Base-by-base conservation (phyloP, 2,329 filamentous ascomycete species). In the Seiridium unicorne region DNA sequence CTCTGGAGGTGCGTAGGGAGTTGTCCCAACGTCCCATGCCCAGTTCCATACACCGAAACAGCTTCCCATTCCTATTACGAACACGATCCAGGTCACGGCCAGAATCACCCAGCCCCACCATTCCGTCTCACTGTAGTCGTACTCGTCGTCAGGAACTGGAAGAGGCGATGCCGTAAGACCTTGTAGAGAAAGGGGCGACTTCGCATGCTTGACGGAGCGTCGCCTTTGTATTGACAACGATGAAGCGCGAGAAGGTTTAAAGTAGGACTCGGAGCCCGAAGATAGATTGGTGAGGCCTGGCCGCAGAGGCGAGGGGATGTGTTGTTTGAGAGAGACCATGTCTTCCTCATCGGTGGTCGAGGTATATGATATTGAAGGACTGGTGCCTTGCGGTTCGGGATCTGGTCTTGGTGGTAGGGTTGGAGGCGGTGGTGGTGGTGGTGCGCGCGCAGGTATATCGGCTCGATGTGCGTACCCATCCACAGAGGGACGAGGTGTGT, bases 41-140 rank as follows among this genome's bases (percentile, higher is more conserved):
- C 95, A 99, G 74, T 89, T 95, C 95, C 95, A 99, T 31, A 98
- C 87, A 31, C 91, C 94, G 51, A 98, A 83, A 73, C 93, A 97
- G 55, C 91, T 96, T 57, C 95, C 95, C 91, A 99, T 98, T 38
- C 95, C 95, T 0, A 95, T 87, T 26, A 98, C 93, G 73, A 99
- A 98, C 34, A 97, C 93, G 49, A 96, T 79, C 95, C 96, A 99
- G 0, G 96, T 99, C 51, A 92, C 89, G 46, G 90, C 79, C 38
- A 99, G 80, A 53, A 99, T 89, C 6, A 97, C 89, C 92, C 94
- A 99, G 0, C 95, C 95, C 94, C 95, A 99, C 88, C 92, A 96
- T 69, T 95, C 93, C 0, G 95, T 99, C 77, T 97, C 93, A 47
- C 89, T 87, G 71, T 98, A 97, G 76, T 97, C 92, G 61, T 89